Base-by-base conservation (phyloP, 768 basidiomycete genomes). In the Tulasnella sp. region DNA sequence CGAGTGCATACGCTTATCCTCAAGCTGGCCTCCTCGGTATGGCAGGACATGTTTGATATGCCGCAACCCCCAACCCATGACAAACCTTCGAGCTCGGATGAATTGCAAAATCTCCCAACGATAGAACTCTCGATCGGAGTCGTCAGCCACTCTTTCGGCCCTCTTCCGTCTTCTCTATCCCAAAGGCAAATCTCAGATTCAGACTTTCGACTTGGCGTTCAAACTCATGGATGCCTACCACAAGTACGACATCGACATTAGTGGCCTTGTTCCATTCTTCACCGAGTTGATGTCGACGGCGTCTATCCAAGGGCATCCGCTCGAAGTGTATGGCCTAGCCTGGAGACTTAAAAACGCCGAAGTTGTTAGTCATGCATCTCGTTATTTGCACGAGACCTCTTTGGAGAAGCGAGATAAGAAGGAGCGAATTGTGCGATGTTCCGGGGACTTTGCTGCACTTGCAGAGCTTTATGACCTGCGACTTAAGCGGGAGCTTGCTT, bases 121-220 rank as follows among this genome's bases (percentile, higher is more conserved):
- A 75, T 75, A 41, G 28, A 42, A 24, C 42, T 75, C 1, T 75
- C n/a, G n/a, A n/a, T n/a, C 75, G 28, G 75, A 75, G n/a, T 7
- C 75, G 16, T 75, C 75, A 31, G 14, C 16, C 75, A 75, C 75
- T 44, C 75, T 75, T 20, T 75, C 42, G 28, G 48, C 75, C 4
- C 75, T 75, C 75, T n/a, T 75, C 37, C 75, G n/a, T 31, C 75
- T 75, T 44, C 75, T 75, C 41, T 75, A 75, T 41, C 75, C 75
- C 48, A 48, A 42, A 22, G 48, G 28, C 5, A 48, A 44, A n/a
- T 42, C 42, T 40, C 75, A 44, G 18, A 75, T 75, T n/a, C 34
- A 42, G 24, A 75, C 28, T 20, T 75, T 44, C 41, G 75, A 75
- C n/a, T 48, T 75, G 18, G 75, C 75, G 9, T 42, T 75, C 75